Conservation (phyloP, 331 rosid genomes). For the Stylosanthes scabra region DNA sequence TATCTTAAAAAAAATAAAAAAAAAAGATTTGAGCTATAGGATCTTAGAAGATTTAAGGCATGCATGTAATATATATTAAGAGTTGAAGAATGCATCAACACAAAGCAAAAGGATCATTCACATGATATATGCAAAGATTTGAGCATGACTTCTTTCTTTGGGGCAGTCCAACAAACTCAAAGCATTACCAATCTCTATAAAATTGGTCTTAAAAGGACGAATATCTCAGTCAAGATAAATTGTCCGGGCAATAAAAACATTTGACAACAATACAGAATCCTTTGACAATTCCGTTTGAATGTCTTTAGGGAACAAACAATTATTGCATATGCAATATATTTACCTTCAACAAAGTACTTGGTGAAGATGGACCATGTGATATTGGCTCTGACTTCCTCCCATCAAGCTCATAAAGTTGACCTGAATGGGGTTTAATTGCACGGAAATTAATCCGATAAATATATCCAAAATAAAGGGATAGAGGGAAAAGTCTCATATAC, state of each 20-base stretch:
- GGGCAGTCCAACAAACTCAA: background rate
- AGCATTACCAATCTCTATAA: conserved; percentile 6
- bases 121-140: conserved; percentile 3
- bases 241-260: conserved; percentile 4
- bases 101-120: conserved; percentile 3
- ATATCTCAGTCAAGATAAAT: background rate
- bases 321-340: conserved; percentile 6
- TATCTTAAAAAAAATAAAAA: background rate
- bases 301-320: conserved; percentile 1
- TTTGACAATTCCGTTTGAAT: background rate
- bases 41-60: background rate
- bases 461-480: background rate
- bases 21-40: too few species aligned
- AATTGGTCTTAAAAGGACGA: background rate
- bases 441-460: background rate
- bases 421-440: conserved; percentile 38
- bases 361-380: conserved; percentile 72
- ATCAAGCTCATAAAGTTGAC: conserved; percentile 79
- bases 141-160: background rate
- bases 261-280: background rate
- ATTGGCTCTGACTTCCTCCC: conserved; percentile 77
- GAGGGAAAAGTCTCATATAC: background rate
- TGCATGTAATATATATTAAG: background rate
- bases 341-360: conserved; percentile 63
- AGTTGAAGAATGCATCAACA: background rate